A percentile compares a stretch with the other conserved stretches of the same genome.
These are phyloP conservation scores for Cafeteria roenbergensis DNA, from an alignment of 108 stramenopile species.

Conservation along the genomic window DNA sequence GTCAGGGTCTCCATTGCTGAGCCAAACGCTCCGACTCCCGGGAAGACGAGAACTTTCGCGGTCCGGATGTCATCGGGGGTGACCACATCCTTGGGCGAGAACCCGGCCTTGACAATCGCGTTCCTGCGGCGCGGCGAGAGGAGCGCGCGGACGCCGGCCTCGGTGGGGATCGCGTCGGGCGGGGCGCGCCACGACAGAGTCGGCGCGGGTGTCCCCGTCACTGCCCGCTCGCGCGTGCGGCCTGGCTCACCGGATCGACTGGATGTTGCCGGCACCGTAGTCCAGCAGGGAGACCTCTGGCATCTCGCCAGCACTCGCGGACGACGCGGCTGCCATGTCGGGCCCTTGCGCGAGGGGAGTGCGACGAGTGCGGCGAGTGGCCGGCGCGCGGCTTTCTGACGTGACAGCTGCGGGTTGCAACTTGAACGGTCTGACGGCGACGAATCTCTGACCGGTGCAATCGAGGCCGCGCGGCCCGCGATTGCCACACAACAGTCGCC, in stretches of 20 bases:
- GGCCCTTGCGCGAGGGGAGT: too few species aligned
- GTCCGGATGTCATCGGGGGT: constrained; percentile 59
- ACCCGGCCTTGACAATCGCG: constrained; percentile 67
- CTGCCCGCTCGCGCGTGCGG: neutral
- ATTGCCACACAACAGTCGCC: too few species aligned
- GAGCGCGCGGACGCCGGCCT: neutral
- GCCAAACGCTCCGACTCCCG: constrained; percentile 74
- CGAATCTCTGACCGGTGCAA: too few species aligned
- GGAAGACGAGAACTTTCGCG: constrained; percentile 79
- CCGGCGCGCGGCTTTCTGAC: too few species aligned
- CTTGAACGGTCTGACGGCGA: too few species aligned
- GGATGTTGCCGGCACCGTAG: constrained; percentile 95
- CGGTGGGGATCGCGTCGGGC: neutral
- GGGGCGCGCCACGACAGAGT: neutral
- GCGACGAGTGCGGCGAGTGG: too few species aligned
- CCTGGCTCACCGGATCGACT: constrained; percentile 18
- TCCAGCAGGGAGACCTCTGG: too few species aligned
- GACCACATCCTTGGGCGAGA: constrained; percentile 62
- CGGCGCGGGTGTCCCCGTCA: neutral
- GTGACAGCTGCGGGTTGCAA: too few species aligned
- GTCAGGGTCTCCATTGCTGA: constrained; percentile 49
- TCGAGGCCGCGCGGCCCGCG: too few species aligned
- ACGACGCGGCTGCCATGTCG: too few species aligned
- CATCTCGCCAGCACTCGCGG: too few species aligned
- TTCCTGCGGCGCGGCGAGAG: constrained; percentile 46